These are phyloP conservation scores for Lyophyllum atratum DNA, from an alignment of 768 basidiomycete species.

Conservation along the genomic window DNA sequence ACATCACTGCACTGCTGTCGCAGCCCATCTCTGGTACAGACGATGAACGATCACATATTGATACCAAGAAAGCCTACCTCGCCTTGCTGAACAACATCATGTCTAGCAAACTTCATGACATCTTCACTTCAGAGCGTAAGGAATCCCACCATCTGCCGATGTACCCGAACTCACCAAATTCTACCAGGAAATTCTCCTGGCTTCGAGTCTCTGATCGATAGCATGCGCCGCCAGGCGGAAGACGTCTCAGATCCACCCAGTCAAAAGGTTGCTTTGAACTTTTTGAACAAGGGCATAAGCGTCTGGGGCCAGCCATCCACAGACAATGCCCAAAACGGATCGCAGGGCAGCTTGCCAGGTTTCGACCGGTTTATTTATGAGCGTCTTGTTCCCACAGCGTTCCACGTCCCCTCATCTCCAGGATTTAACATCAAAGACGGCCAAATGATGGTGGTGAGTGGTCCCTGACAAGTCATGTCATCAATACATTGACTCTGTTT, in stretches of 20 bases:
- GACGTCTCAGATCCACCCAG: slow-evolving; percentile 75
- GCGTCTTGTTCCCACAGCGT: slow-evolving; percentile 77
- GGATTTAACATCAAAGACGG: slow-evolving; percentile 90
- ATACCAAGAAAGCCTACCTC: slow-evolving; percentile 90
- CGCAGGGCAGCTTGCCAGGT: slow-evolving; percentile 65
- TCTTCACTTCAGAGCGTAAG: slow-evolving; percentile 89
- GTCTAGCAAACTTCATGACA: slow-evolving; percentile 74
- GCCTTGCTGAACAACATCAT: slow-evolving; percentile 79
- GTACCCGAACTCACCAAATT: neutral
- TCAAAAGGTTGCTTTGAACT: slow-evolving; percentile 78
- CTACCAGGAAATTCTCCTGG: slow-evolving; percentile 47
- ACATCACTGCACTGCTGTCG: slow-evolving; percentile 78
- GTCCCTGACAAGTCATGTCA: neutral
- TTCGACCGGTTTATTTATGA: slow-evolving; percentile 94
- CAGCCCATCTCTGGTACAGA: slow-evolving; percentile 87
- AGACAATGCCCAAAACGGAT: slow-evolving; percentile 33
- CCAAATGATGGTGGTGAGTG: slow-evolving; percentile 76
- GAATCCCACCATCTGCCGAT: slow-evolving; percentile 1
- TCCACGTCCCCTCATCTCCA: slow-evolving; percentile 75
- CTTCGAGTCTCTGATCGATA: slow-evolving; percentile 77
- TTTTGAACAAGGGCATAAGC: slow-evolving; percentile 69
- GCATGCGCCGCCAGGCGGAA: slow-evolving; percentile 69
- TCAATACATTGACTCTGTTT: neutral
- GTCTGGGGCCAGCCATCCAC: slow-evolving; percentile 64
- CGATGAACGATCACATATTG: slow-evolving; percentile 73